Evolutionary conservation across 257 asterid genomes (phyloP).

Genomic region (Gynochthodes officinalis): DNA sequence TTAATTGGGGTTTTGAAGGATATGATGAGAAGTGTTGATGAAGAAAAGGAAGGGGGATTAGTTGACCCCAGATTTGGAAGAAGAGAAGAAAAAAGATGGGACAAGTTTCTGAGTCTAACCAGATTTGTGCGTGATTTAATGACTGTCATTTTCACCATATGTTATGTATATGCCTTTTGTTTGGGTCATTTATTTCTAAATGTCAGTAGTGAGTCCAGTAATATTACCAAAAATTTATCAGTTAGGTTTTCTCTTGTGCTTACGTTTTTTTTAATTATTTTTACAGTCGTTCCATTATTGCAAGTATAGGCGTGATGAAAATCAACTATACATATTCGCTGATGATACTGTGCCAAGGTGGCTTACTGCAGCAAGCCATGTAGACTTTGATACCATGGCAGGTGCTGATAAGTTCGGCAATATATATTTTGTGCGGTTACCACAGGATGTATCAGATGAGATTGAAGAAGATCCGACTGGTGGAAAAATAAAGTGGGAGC

Average conservation of each 20-base stretch:
- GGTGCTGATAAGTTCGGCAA: constrained; percentile 98
- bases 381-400: constrained; percentile 97
- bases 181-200: background rate
- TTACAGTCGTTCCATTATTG: constrained; percentile 96
- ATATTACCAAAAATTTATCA: background rate
- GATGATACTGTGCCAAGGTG: constrained; percentile 98
- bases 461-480: constrained; percentile 99
- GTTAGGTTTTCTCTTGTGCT: background rate
- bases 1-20: background rate
- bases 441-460: constrained; percentile 97
- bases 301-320: constrained; percentile 98
- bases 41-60: background rate
- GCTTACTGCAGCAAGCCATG: constrained; percentile 83
- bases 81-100: background rate
- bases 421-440: constrained; percentile 82
- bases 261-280: constrained; percentile 7
- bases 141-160: background rate
- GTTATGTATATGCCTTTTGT: background rate
- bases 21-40: background rate
- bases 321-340: constrained; percentile 95
- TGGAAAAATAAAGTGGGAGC: constrained; percentile 99
- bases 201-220: background rate
- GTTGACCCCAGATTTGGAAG: background rate
- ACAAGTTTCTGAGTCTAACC: background rate
- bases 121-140: background rate